Conservation (phyloP, 768 basidiomycete species). For the Tricholoma furcatifolium region DNA sequence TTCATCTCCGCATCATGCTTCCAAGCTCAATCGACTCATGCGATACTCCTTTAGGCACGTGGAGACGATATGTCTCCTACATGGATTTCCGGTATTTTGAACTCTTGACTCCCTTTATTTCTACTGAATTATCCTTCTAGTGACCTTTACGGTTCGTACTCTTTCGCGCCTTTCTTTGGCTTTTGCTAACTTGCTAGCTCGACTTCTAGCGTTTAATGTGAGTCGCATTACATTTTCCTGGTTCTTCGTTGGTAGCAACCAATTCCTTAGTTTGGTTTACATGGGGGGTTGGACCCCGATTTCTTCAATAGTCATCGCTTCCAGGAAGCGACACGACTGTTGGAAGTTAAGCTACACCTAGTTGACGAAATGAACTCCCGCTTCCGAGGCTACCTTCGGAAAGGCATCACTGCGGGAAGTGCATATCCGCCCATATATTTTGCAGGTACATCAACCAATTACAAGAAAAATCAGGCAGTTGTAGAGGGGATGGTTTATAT, state of each 20-base stretch:
- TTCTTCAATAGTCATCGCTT: slow-evolving; percentile 59
- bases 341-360: slow-evolving; percentile 54
- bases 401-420: background rate
- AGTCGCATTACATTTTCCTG: slow-evolving; percentile 9
- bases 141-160: slow-evolving; percentile 42
- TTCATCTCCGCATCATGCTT: background rate
- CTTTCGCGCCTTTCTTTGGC: background rate
- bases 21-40: background rate
- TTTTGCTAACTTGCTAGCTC: background rate
- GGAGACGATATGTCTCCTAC: slow-evolving; percentile 73
- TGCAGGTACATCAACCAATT: slow-evolving; percentile 41
- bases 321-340: slow-evolving; percentile 63
- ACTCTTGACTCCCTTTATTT: background rate
- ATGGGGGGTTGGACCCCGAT: slow-evolving; percentile 36
- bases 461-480: slow-evolving; percentile 40
- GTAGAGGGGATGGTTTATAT: slow-evolving; percentile 52
- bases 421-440: slow-evolving; percentile 47
- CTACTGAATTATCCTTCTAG: slow-evolving; percentile 17
- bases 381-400: slow-evolving; percentile 17
- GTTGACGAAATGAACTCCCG: slow-evolving; percentile 32
- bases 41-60: slow-evolving; percentile 42
- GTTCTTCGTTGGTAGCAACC: background rate
- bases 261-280: slow-evolving; percentile 26
- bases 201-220: slow-evolving; percentile 48
- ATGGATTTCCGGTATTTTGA: slow-evolving; percentile 70